Evolutionary conservation across 805 yeast species (phyloP), one percentile per base, ranked within the genome.

Genomic region (Myxozyma kluyveri): DNA sequence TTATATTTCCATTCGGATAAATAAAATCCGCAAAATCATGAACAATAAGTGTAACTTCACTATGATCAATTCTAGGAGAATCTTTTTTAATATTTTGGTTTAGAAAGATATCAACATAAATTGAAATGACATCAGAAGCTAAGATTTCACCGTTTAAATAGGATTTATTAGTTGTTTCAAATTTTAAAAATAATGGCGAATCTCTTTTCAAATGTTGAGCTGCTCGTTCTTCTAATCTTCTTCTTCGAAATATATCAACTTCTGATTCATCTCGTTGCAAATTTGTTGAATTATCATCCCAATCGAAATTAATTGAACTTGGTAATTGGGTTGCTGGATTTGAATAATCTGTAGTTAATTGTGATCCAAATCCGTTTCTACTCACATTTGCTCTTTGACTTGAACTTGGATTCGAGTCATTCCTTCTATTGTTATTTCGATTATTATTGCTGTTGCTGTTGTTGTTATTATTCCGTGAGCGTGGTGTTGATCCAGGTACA

Each of bases 1-100:
- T n/a, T n/a, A n/a, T n/a, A n/a, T n/a, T n/a, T n/a, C n/a, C n/a
- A n/a, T n/a, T n/a, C n/a, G n/a, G n/a, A 6, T 17, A 21, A 32
- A 58, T 56, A 17, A 52, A 37, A 9, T 52, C 60, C 10, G 56
- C 49, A 40, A 58, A 46, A 39, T 56, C 58, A 33, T 52, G 57
- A 5, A 53, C 29, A n/a, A 58, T 17, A 17, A 52, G 38, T 14
- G 57, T 43, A 23, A 48, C 23, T 41, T 57, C 60, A 21, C 33
- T 46, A 12, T 24, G 38, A 26, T 57, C 54, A 3, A 50, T 32
- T 10, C 41, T 43, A 29, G 33, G 9, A 9, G 14, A 9, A 29
- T 9, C 12, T 29, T 29, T 29, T 9, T 9, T 9, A 29, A 29
- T 9, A 29, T 14, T 29, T 29, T 29, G 9, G 12, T 29, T 29